These are phyloP conservation scores for Vitis hybrid DNA, from an alignment of 177 flowering plant genomes.

Conservation along the genomic window DNA sequence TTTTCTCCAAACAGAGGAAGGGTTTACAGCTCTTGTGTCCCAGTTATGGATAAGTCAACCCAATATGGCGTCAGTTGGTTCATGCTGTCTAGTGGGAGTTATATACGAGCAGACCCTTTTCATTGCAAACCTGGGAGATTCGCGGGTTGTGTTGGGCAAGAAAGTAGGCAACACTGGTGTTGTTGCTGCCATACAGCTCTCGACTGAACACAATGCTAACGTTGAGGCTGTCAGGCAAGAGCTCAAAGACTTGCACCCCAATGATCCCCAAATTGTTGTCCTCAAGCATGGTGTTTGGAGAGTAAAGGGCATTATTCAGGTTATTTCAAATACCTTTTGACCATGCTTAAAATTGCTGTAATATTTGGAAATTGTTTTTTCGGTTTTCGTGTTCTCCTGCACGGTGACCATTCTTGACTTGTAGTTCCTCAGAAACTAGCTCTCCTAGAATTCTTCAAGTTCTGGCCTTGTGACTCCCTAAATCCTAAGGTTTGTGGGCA, in stretches of 20 bases:
- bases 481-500: too few relatives aligned
- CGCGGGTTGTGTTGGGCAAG: conserved; percentile 73
- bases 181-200: conserved; percentile 65
- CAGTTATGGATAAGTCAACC: conserved; percentile 55
- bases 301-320: conserved; percentile 94
- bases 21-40: conserved; percentile 60
- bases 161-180: conserved; percentile 59
- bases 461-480: not conserved
- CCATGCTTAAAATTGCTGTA: not conserved
- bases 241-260: conserved; percentile 64
- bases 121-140: conserved; percentile 78
- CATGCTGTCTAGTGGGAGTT: conserved; percentile 87
- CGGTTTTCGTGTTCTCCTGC: too few relatives aligned
- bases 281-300: conserved; percentile 85
- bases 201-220: conserved; percentile 78
- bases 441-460: not conserved
- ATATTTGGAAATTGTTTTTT: not conserved
- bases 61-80: conserved; percentile 57
- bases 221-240: conserved; percentile 59
- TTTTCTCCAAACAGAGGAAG: conserved; percentile 63
- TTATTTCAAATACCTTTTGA: conserved; percentile 13
- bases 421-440: too few relatives aligned
- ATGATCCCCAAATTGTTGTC: conserved; percentile 79
- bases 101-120: conserved; percentile 58
- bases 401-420: too few relatives aligned